Base-by-base conservation (phyloP, 257 asterid species). In the Salvia rosmarinus region DNA sequence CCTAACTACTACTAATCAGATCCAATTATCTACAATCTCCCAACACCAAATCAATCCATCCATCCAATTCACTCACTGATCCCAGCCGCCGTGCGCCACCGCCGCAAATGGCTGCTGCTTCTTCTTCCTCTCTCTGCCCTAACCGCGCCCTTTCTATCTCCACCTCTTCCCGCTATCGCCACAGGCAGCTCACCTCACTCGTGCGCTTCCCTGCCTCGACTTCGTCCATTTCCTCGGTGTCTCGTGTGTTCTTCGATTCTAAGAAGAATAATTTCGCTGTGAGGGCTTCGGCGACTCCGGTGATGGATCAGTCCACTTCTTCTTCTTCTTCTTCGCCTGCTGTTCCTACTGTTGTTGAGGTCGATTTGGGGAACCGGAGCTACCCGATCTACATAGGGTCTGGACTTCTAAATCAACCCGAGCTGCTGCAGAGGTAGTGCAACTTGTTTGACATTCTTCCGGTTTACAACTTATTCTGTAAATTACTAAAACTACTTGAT, bases 361-460 rank as follows among this genome's bases (percentile, higher is more conserved):
- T 95, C 40, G 92, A 89, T 87, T 85, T 95, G 87, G 98, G 99
- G 13, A 67, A 82, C 75, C 96, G 97, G 79, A 95, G 98, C 90
- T 95, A 95, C 81, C 99, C 97, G 62, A 95, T 91, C 83, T 95
- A 95, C 75, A 95, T 95, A 14, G 99, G 98, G 13, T 70, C 99
- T 42, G 95, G 97, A n/a, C 94, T 95, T 65, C 92, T 95, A 43
- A 76, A 83, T 83, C 92, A 82, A 70, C 90, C 95, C 4, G 84
- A 91, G 63, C 86, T 95, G 78, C 94, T 95, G 16, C 99, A 95
- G 25, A 85, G 92, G 99, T 95, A 56, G 51, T 46, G 51, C 70
- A 30, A 3, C 19, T 32, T 68, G 32, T 60, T 39, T 54, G 67
- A 40, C 46, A 12, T 19, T 58, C 4, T 42, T 56, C 32, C 47